A percentile compares a stretch with the other conserved stretches of the same genome.
These are phyloP conservation scores for Neurospora pannonica DNA, from an alignment of 495 filamentous ascomycete species.

Conservation along the genomic window DNA sequence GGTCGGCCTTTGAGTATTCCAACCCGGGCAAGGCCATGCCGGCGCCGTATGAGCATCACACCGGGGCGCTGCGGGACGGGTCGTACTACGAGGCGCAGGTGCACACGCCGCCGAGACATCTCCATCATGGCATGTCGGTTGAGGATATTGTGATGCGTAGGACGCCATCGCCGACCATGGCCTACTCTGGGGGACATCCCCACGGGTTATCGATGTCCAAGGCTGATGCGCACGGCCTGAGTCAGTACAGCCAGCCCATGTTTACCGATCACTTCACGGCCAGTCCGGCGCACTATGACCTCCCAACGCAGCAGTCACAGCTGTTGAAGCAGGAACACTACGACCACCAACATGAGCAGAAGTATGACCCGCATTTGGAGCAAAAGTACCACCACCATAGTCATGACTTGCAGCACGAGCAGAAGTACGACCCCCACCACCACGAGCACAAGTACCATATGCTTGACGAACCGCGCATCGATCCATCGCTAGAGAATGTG, in stretches of 20 bases:
- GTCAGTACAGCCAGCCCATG: constrained; percentile 8
- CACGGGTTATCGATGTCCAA: background rate
- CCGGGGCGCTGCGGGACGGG: constrained; percentile 32
- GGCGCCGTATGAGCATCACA: constrained; percentile 41
- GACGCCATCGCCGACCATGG: constrained; percentile 31
- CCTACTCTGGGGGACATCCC: constrained; percentile 1
- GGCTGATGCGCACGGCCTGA: background rate
- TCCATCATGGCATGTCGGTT: constrained; percentile 27
- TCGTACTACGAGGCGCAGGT: constrained; percentile 52
- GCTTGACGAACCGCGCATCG: constrained; percentile 7
- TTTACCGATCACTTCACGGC: background rate
- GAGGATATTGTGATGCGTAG: constrained; percentile 45
- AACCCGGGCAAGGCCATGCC: constrained; percentile 55
- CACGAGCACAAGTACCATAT: background rate
- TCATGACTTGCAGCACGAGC: background rate
- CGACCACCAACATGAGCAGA: background rate
- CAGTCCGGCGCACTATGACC: background rate
- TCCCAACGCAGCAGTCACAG: background rate
- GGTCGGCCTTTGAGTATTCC: constrained; percentile 50
- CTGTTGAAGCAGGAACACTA: background rate
- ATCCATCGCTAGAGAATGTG: constrained; percentile 14
- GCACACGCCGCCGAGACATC: constrained; percentile 27
- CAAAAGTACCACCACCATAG: background rate
- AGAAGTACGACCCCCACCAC: background rate
- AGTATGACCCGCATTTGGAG: background rate